These are phyloP conservation scores for Dichotomocladium elegans DNA, from an alignment of 371 early-diverging fungal genomes.

Conservation along the genomic window DNA sequence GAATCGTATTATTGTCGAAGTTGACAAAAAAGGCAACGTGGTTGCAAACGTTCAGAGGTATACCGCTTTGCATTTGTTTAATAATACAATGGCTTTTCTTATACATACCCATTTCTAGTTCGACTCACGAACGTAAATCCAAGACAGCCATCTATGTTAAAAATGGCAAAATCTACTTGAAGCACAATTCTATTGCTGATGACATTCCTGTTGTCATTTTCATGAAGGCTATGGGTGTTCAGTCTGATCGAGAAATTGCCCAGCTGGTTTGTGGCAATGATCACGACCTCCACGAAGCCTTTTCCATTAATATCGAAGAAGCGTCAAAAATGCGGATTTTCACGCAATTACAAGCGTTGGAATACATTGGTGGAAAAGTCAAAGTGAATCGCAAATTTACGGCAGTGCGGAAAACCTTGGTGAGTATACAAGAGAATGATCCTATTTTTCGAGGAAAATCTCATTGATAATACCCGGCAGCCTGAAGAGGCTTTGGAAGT, in stretches of 20 bases:
- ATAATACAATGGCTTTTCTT: no score
- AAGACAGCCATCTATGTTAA: constrained; percentile 91
- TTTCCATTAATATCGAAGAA: constrained; percentile 93
- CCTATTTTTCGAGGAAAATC: neutral
- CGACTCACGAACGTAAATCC: constrained; percentile 97
- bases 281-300: constrained; percentile 74
- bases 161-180: constrained; percentile 82
- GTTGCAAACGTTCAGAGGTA: constrained; percentile 49
- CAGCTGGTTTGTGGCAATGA: constrained; percentile 92
- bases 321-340: constrained; percentile 68
- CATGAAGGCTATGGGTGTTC: constrained; percentile 93
- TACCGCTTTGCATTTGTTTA: neutral
- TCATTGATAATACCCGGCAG: constrained; percentile 8
- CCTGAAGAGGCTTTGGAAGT: constrained; percentile 93
- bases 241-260: constrained; percentile 94
- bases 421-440: constrained; percentile 2
- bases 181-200: constrained; percentile 93
- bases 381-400: constrained; percentile 63
- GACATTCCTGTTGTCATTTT: constrained; percentile 93
- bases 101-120: constrained; percentile 44
- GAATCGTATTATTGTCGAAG: constrained; percentile 99
- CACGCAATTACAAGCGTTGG: constrained; percentile 92
- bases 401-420: constrained; percentile 51
- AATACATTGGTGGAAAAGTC: constrained; percentile 84
- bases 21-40: constrained; percentile 84